Conservation (phyloP, 805 yeast genomes). For the Candida parachauliodes region DNA sequence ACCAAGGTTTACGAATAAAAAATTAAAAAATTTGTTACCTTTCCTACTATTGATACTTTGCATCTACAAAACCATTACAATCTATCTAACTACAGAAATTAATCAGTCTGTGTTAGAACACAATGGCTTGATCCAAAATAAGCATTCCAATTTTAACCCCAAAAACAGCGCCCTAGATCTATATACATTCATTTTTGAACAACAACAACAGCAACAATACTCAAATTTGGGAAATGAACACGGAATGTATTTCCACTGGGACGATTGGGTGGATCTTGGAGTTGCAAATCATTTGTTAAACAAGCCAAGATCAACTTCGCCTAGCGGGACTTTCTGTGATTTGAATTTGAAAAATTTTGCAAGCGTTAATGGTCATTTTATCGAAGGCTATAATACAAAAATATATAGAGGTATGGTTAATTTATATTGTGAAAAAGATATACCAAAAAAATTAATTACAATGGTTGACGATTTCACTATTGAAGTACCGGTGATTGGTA, state of each 20-base stretch:
- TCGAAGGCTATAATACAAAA: conserved; percentile 31
- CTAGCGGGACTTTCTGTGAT: conserved; percentile 24
- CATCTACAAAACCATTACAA: conserved; percentile 1
- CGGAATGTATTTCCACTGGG: conserved; percentile 39
- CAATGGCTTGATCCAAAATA: conserved; percentile 21
- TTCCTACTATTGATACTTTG: conserved; percentile 5
- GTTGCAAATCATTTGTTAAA: conserved; percentile 21
- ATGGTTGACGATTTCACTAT: conserved; percentile 22
- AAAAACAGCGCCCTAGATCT: conserved; percentile 14
- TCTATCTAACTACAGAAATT: conserved; percentile 10
- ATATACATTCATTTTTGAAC: conserved; percentile 10
- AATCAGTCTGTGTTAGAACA: conserved; percentile 21
- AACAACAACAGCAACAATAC: not conserved
- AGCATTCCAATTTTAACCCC: conserved; percentile 24
- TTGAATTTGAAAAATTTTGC: conserved; percentile 18
- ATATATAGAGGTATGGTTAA: conserved; percentile 31
- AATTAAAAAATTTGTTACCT: conserved; percentile 1
- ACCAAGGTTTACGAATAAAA: conserved; percentile 3
- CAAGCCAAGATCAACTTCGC: conserved; percentile 12
- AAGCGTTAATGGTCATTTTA: conserved; percentile 28
- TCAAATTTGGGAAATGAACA: conserved; percentile 8
- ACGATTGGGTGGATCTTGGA: conserved; percentile 33
- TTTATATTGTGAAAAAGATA: conserved; percentile 27
- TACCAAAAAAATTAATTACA: conserved; percentile 24
- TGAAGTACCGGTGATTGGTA: conserved; percentile 27